phyloP scores from a whole-genome alignment of 345 rosid genomes.

The Cardamine resedifolia region DNA sequence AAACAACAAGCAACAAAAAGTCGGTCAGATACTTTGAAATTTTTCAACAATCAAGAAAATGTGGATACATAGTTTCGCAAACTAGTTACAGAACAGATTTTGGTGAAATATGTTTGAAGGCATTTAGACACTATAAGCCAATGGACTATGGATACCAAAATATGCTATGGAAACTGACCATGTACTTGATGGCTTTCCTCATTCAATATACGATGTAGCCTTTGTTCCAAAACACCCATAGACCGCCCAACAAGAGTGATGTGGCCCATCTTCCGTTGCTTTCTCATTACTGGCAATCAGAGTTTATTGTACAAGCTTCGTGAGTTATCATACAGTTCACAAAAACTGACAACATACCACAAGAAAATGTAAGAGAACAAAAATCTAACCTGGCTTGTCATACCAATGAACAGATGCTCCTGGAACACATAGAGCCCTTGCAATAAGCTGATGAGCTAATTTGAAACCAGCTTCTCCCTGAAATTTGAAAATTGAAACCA shows the following conservation, averaged over 20 bases:
- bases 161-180: slow-evolving; percentile 47
- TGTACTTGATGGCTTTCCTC: slow-evolving; percentile 45
- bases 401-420: slow-evolving; percentile 97
- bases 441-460: slow-evolving; percentile 62
- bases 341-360: slow-evolving; percentile 6
- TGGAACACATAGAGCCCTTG: slow-evolving; percentile 60
- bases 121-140: not conserved
- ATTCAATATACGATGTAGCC: slow-evolving; percentile 53
- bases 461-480: slow-evolving; percentile 84
- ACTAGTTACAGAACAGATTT: not conserved
- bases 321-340: not conserved
- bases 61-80: not conserved
- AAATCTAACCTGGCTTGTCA: slow-evolving; percentile 80
- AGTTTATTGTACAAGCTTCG: not conserved
- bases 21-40: not conserved
- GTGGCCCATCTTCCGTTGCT: slow-evolving; percentile 96
- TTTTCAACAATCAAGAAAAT: not conserved
- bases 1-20: slow-evolving; percentile 14
- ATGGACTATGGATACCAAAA: not conserved
- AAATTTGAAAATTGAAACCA: slow-evolving; percentile 21
- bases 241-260: slow-evolving; percentile 80
- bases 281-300: slow-evolving; percentile 68
- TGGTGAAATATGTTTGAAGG: not conserved
- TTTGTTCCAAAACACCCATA: slow-evolving; percentile 60
- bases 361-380: not conserved